Base-by-base conservation (phyloP, 805 yeast genomes). In the Ascoidea tarda region DNA sequence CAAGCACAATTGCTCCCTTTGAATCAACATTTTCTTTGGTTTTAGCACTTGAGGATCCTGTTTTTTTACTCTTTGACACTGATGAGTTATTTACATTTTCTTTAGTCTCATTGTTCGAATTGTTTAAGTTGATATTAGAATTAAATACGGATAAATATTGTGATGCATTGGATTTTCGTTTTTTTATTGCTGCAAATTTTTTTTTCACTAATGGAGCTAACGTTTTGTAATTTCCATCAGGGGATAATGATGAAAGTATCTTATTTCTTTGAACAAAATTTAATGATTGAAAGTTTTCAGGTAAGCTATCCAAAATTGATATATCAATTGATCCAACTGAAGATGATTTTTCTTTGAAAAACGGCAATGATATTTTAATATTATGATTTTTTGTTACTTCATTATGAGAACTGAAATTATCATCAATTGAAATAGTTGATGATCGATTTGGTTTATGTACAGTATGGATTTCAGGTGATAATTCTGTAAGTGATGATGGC, bases 1-100 rank as follows among this genome's bases (percentile, higher is more conserved):
- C 81, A 68, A 83, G 58, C 1, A 88, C 78, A 31, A 74, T 63
- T 12, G 85, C 82, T 0, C 95, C 96, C 55, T 76, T 78, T 53
- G 83, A 87, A 59, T 81, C 85, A 6, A 71, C 69, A 58, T 75
- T 71, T 32, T 53, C 51, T 52, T 55, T 71, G 62, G 46, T 69
- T 32, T 50, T 45, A 31, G 51, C 46, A n/a, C 53, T 47, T 5
- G 50, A 44, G 5, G 47, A 46, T 38, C 50, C 45, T 16, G 51
- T 8, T 45, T 55, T 55, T 14, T 38, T 38, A 38, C 14, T 10
- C 14, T 38, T 38, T 14, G 14, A 38, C 8, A 8, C 4, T 10
- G 8, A 10, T 10, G 14, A 10, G 14, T 38, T 38, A 38, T 38
- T 38, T 2, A 10, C 14, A 38, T 38, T 38, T 10, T 38, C 14